These are phyloP conservation scores for Xylaria telfairii DNA, from an alignment of 495 filamentous ascomycete species.

Conservation along the genomic window DNA sequence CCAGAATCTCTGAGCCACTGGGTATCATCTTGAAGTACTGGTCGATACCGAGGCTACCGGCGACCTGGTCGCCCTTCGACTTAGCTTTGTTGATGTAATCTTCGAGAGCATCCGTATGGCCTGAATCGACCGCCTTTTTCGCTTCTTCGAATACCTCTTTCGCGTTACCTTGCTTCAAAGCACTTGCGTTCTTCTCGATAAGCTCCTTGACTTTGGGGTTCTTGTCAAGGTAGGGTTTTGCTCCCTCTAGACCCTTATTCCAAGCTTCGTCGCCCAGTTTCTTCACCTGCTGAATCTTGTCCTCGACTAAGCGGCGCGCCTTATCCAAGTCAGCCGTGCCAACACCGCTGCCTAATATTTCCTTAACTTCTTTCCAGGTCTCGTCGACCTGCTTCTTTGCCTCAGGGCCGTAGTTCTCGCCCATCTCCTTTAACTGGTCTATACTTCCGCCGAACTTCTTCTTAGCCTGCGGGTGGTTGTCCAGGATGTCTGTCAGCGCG, in stretches of 20 bases:
- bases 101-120: constrained; percentile 61
- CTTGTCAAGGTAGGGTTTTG: constrained; percentile 68
- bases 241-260: constrained; percentile 67
- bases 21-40: constrained; percentile 60
- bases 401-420: constrained; percentile 68
- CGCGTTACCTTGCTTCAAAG: constrained; percentile 65
- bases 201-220: constrained; percentile 69
- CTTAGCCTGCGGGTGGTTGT: constrained; percentile 71
- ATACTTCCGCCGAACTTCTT: constrained; percentile 68
- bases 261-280: constrained; percentile 68
- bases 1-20: constrained; percentile 59
- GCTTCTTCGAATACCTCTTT: constrained; percentile 59
- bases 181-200: constrained; percentile 64
- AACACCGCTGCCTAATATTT: constrained; percentile 61
- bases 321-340: constrained; percentile 55
- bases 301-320: constrained; percentile 64
- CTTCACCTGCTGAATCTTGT: constrained; percentile 65
- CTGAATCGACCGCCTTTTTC: constrained; percentile 59
- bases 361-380: constrained; percentile 65
- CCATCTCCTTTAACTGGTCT: constrained; percentile 67
- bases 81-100: constrained; percentile 66
- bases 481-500: constrained; percentile 61
- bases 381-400: constrained; percentile 71
- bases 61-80: constrained; percentile 40
- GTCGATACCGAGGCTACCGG: constrained; percentile 46